Conservation (phyloP, 2,329 filamentous ascomycete species). For the Helminthosporium solani region DNA sequence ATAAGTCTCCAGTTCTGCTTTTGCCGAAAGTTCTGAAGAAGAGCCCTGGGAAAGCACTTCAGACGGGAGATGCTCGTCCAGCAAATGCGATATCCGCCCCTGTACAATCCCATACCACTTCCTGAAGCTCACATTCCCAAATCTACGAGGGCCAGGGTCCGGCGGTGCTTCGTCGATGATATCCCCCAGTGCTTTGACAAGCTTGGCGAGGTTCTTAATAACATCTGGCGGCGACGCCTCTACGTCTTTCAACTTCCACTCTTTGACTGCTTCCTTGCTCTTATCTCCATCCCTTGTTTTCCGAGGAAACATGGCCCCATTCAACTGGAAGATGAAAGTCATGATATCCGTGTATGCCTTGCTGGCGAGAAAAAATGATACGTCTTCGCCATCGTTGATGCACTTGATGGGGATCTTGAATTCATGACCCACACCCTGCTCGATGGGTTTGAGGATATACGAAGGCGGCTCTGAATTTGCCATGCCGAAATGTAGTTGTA, state of each 20-base stretch:
- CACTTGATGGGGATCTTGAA: constrained; percentile 73
- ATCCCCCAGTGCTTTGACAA: constrained; percentile 65
- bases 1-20: constrained; percentile 73
- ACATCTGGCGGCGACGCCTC: constrained; percentile 54
- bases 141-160: constrained; percentile 80
- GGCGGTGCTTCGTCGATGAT: constrained; percentile 80
- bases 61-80: constrained; percentile 58
- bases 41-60: constrained; percentile 46
- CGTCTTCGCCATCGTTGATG: constrained; percentile 83
- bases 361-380: constrained; percentile 75
- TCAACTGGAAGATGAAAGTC: constrained; percentile 85
- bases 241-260: constrained; percentile 52
- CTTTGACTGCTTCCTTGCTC: constrained; percentile 46
- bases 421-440: constrained; percentile 18
- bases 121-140: constrained; percentile 89
- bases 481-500: constrained; percentile 20
- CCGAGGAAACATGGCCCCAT: constrained; percentile 77
- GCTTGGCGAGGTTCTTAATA: constrained; percentile 63
- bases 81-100: constrained; percentile 56
- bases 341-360: constrained; percentile 85
- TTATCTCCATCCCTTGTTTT: constrained; percentile 46
- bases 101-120: constrained; percentile 75
- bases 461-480: constrained; percentile 14
- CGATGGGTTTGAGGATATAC: constrained; percentile 25
- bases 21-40: constrained; percentile 46